These are phyloP conservation scores for Toxoplasma gondii DNA, from an alignment of 169 alveolate genomes.

Conservation along the genomic window DNA sequence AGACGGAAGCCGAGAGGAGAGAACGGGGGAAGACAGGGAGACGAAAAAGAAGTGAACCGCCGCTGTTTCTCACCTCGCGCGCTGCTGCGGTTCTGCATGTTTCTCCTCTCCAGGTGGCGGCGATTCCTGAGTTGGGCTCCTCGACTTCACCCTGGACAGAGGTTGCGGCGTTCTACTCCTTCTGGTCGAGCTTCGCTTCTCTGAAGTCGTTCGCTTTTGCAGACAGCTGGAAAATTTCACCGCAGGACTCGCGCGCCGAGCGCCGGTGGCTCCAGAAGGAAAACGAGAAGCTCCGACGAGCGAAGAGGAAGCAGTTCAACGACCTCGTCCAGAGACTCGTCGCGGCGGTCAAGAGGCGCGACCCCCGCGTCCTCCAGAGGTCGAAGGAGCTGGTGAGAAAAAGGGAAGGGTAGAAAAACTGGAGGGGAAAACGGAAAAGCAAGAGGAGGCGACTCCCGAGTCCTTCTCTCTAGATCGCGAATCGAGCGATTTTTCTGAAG, in stretches of 20 bases:
- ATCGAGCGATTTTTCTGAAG: no score
- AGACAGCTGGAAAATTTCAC: conserved; percentile 16
- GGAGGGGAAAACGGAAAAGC: not conserved
- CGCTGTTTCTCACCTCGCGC: no score
- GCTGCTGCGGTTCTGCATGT: no score
- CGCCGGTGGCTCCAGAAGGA: conserved; percentile 40
- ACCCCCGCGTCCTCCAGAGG: conserved; percentile 58
- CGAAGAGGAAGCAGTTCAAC: conserved; percentile 59
- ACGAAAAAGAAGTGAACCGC: no score
- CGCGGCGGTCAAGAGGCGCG: conserved; percentile 53
- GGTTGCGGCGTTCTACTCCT: conserved; percentile 44
- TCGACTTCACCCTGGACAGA: conserved; percentile 22
- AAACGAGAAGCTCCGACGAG: conserved; percentile 54
- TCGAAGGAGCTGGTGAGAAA: conserved; percentile 1
- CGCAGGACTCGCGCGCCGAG: not conserved
- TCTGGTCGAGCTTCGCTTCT: conserved; percentile 45
- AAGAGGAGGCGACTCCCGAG: no score
- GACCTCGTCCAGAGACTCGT: conserved; percentile 60
- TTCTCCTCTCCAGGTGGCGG: not conserved
- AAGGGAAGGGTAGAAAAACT: not conserved
- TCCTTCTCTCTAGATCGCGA: no score
- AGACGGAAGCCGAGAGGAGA: no score
- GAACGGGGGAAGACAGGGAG: no score
- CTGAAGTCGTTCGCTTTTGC: conserved; percentile 19
- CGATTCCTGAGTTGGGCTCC: conserved; percentile 35